phyloP scores from a whole-genome alignment of 2,329 filamentous ascomycete species.

The Microcera coccophila region DNA sequence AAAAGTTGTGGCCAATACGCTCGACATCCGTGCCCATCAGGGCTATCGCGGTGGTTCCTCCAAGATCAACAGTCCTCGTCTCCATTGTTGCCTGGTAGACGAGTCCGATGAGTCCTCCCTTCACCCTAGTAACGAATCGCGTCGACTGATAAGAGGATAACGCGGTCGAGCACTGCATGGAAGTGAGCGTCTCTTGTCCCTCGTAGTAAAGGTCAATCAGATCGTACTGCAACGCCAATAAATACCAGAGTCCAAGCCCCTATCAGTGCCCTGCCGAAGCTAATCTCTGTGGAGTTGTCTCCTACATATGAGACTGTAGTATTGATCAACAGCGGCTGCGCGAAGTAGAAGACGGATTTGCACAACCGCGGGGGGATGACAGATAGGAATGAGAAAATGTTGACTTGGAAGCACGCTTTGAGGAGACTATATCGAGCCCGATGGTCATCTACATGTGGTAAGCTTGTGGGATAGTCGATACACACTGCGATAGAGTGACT shows the following conservation, averaged over 20 bases:
- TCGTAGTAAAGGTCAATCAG: too few species aligned
- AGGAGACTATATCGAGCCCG: constrained; percentile 12
- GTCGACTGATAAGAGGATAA: constrained; percentile 23
- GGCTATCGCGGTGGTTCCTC: constrained; percentile 27
- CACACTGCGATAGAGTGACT: constrained; percentile 2
- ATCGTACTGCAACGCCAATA: constrained; percentile 28
- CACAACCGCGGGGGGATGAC: constrained; percentile 24
- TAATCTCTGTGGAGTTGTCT: constrained; percentile 6
- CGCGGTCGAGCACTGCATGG: constrained; percentile 13
- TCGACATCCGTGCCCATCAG: constrained; percentile 35
- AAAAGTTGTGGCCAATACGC: constrained; percentile 23
- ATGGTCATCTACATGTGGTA: constrained; percentile 22
- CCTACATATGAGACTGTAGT: constrained; percentile 19
- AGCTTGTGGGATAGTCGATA: not conserved
- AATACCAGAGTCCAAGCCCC: constrained; percentile 32
- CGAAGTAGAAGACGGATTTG: constrained; percentile 27
- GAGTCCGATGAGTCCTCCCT: constrained; percentile 22
- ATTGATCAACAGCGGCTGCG: constrained; percentile 30
- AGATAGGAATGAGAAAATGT: constrained; percentile 15
- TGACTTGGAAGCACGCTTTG: constrained; percentile 12
- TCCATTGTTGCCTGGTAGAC: constrained; percentile 23
- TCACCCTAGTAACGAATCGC: constrained; percentile 21
- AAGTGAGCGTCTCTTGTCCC: too few species aligned
- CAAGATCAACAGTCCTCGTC: constrained; percentile 19
- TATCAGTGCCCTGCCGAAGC: constrained; percentile 27